phyloP scores from a whole-genome alignment of 257 asterid genomes.

The Fraxinus cuspidata region DNA sequence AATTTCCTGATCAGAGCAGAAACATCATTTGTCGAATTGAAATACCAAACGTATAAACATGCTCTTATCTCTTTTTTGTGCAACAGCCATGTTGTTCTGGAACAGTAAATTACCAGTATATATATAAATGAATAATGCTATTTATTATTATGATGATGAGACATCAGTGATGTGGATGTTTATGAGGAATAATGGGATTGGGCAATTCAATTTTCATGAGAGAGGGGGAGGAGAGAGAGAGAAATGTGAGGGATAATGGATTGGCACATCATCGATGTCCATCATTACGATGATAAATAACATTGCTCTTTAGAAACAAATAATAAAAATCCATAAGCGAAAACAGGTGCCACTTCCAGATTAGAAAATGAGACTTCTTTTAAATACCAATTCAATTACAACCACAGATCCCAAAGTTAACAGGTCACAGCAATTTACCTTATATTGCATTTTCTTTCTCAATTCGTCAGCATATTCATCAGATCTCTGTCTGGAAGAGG shows the following conservation, averaged over 20 bases:
- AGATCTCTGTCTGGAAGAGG: slow-evolving; percentile 47
- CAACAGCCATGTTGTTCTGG: background rate
- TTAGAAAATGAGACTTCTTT: background rate
- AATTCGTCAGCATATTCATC: slow-evolving; percentile 66
- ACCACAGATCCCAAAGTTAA: background rate
- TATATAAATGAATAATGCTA: background rate
- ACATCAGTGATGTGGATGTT: too few relatives aligned
- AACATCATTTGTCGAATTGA: slow-evolving; percentile 15
- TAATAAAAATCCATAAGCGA: background rate
- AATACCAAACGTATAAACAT: slow-evolving; percentile 14
- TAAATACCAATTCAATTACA: background rate
- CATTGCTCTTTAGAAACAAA: background rate
- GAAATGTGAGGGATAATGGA: too few relatives aligned
- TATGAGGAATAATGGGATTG: too few relatives aligned
- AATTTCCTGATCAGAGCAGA: slow-evolving; percentile 59
- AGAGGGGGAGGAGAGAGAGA: too few relatives aligned
- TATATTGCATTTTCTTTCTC: slow-evolving; percentile 74
- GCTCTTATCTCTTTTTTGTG: background rate
- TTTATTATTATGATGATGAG: too few relatives aligned
- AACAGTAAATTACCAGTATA: slow-evolving; percentile 2
- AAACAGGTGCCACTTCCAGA: background rate
- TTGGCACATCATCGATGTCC: too few relatives aligned
- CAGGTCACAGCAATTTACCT: slow-evolving; percentile 43
- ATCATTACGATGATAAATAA: too few relatives aligned
- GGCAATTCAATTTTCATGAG: too few relatives aligned